Evolutionary conservation across 345 rosid genomes (phyloP).

Genomic region (Murraya koenigii): DNA sequence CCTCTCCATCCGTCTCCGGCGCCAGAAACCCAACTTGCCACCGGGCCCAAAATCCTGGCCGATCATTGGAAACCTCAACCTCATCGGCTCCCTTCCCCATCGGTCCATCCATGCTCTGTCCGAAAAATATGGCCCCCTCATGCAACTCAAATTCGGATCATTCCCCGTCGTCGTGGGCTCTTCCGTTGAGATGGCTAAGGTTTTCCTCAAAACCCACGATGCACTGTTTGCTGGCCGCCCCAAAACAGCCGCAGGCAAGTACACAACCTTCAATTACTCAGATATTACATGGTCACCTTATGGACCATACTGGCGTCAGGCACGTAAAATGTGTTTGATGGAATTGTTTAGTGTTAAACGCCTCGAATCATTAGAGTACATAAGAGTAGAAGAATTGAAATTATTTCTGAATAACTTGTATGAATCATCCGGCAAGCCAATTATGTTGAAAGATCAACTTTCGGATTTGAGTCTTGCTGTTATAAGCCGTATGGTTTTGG

Average conservation of each 20-base stretch:
- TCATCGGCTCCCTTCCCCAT: constrained; percentile 64
- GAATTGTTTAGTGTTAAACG: constrained; percentile 63
- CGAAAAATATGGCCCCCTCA: constrained; percentile 52
- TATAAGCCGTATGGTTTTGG: constrained; percentile 62
- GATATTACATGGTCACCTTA: constrained; percentile 65
- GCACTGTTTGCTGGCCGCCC: constrained; percentile 45
- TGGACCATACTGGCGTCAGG: constrained; percentile 70
- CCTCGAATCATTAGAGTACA: constrained; percentile 58
- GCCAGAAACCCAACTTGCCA: constrained; percentile 39
- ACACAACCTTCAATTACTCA: constrained; percentile 63
- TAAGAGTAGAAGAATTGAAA: constrained; percentile 45
- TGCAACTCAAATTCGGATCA: constrained; percentile 28
- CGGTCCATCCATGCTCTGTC: constrained; percentile 54
- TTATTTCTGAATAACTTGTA: constrained; percentile 26
- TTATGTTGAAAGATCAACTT: constrained; percentile 42
- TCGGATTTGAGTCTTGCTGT: constrained; percentile 47
- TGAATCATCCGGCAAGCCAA: constrained; percentile 14
- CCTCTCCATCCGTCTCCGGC: constrained; percentile 30
- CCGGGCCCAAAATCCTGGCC: constrained; percentile 76
- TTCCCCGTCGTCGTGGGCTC: too few relatives aligned
- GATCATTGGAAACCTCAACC: constrained; percentile 64
- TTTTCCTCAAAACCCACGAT: constrained; percentile 55
- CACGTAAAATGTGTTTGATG: constrained; percentile 54
- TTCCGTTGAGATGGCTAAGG: constrained; percentile 25
- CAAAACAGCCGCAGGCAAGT: constrained; percentile 52